phyloP scores from a whole-genome alignment of 73 alveolate species.

The Diophrys sp. region DNA sequence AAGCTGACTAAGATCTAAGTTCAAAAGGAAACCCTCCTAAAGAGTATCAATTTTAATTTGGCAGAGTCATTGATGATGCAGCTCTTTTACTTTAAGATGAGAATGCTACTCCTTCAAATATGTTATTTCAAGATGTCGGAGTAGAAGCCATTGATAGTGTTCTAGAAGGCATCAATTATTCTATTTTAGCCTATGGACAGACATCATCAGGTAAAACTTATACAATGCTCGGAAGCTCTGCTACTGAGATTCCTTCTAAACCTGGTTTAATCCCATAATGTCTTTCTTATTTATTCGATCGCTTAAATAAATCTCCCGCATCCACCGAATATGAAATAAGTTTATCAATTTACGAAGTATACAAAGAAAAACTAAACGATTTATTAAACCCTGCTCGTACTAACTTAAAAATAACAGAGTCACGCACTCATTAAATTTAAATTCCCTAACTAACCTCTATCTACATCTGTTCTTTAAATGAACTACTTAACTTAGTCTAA shows the following conservation, averaged over 20 bases:
- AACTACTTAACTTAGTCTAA: conserved; percentile 42
- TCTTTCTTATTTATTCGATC: conserved; percentile 84
- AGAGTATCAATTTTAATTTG: neutral
- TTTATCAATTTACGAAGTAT: conserved; percentile 80
- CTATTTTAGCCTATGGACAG: conserved; percentile 95
- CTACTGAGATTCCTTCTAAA: conserved; percentile 87
- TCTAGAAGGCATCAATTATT: conserved; percentile 91
- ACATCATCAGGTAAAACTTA: conserved; percentile 97
- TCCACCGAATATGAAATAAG: conserved; percentile 67
- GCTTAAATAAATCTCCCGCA: conserved; percentile 50
- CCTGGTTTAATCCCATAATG: conserved; percentile 94
- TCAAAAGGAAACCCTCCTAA: neutral
- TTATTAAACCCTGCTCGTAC: conserved; percentile 62
- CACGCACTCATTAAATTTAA: conserved; percentile 73
- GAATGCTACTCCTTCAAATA: too few relatives aligned
- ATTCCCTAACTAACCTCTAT: conserved; percentile 69
- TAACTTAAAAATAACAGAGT: conserved; percentile 64
- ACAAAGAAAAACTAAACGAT: conserved; percentile 90
- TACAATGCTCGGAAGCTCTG: too few relatives aligned
- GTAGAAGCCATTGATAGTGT: conserved; percentile 58
- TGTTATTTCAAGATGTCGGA: too few relatives aligned
- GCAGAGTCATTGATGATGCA: too few relatives aligned
- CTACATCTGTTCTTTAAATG: conserved; percentile 41
- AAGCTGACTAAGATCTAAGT: neutral
- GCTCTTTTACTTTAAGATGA: too few relatives aligned